Base-by-base conservation (phyloP, 208 protist species). In the Crithidia brevicula region DNA sequence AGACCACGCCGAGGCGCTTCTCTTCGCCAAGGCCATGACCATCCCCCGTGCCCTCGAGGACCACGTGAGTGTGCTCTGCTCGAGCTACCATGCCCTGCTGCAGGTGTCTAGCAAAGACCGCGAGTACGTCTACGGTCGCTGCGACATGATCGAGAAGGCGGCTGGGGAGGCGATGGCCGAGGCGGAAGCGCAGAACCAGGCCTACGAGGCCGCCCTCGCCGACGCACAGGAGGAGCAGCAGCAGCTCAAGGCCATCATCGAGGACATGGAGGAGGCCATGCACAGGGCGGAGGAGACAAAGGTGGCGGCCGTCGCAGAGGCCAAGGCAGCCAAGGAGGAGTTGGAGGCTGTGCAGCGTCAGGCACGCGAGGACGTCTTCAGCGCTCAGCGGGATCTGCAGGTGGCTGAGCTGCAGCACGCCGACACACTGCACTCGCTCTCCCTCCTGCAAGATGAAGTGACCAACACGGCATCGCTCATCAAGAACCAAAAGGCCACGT, bases 161-260 rank as follows among this genome's bases (percentile, higher is more conserved):
- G 81, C 88, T 22, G 62, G 61, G 22, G 81, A 90, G 53, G 88
- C 88, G 22, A 82, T 94, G 72, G 61, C 56, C 8, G 85, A 84
- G 50, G 85, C 72, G 5, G 88, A 93, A 62, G 63, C 63, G 33
- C 88, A 93, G 75, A 75, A 47, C 36, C 46, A 51, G 22, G 74
- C 74, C 31, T 89, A 86, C 58, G 58, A 82, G 52, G 50, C 52
- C 13, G 72, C 74, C 33, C 75, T 93, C 15, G 76, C 76, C 22
- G 77, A 88, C 23, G 85, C 85, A 33, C 67, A 81, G 59, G 72
- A 82, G 49, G 83, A 89, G 67, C 88, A 86, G 60, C 73, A 84
- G 69, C 59, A 83, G 47, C 72, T 83, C 77, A 54, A 43, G 28
- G 72, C 50, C 16, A 74, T 83, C 40, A 81, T 89, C 47, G 77